These are phyloP conservation scores for Penicillium thymicola DNA, from an alignment of 2,329 filamentous ascomycete genomes.

Conservation along the genomic window DNA sequence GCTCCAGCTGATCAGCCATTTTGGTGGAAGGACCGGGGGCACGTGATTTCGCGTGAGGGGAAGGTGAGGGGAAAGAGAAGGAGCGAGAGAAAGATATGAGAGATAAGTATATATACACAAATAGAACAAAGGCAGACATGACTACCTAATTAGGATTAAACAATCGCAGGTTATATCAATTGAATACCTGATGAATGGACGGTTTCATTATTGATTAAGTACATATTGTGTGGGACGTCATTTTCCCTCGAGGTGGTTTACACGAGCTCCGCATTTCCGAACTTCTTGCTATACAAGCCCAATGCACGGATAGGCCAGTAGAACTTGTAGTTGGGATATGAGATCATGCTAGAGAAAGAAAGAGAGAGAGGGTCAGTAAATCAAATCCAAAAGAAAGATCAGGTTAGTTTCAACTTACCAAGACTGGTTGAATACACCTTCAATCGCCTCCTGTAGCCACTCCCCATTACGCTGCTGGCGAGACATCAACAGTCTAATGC, in stretches of 20 bases:
- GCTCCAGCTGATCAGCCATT: background rate
- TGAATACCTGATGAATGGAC: background rate
- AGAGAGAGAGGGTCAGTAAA: slow-evolving; percentile 15
- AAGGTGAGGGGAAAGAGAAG: background rate
- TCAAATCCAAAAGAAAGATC: background rate
- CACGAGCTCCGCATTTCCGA: slow-evolving; percentile 60
- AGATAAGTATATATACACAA: no score
- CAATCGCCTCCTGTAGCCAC: slow-evolving; percentile 93
- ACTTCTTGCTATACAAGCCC: slow-evolving; percentile 77
- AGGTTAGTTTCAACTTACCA: slow-evolving; percentile 59
- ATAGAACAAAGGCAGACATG: no score
- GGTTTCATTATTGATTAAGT: slow-evolving; percentile 6
- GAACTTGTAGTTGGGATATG: slow-evolving; percentile 98
- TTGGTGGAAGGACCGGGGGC: background rate
- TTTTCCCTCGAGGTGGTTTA: slow-evolving; percentile 17
- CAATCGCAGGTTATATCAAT: no score
- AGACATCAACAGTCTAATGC: slow-evolving; percentile 75
- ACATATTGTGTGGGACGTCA: background rate
- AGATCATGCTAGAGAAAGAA: slow-evolving; percentile 74
- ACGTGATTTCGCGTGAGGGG: background rate
- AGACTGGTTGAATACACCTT: slow-evolving; percentile 97
- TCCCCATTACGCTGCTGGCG: slow-evolving; percentile 86
- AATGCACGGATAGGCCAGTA: slow-evolving; percentile 91
- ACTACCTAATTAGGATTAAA: background rate
- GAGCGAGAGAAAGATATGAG: no score